phyloP scores from a whole-genome alignment of 1,284 basidiomycete species.

The Chondrostereum purpureum region DNA sequence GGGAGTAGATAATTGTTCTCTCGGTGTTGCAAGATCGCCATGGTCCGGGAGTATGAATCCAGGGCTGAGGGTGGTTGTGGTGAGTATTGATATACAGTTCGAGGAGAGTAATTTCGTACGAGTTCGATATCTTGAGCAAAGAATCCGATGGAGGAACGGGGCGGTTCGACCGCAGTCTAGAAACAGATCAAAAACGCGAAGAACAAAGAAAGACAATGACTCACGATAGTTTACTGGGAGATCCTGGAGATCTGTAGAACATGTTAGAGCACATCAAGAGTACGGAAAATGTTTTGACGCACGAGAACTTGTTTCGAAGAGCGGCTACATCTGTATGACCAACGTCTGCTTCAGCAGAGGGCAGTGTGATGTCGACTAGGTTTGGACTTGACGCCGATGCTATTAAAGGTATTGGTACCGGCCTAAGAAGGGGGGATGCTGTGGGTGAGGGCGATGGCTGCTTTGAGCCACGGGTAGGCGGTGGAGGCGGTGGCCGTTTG shows the following conservation, averaged over 20 bases:
- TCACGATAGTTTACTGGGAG: neutral
- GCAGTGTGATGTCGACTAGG: slow-evolving; percentile 16
- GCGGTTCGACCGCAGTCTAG: no score
- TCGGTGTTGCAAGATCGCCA: no score
- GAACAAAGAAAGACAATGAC: slow-evolving; percentile 8
- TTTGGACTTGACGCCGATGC: slow-evolving; percentile 17
- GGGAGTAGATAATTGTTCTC: no score
- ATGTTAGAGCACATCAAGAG: slow-evolving; percentile 7
- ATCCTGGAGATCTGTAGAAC: no score
- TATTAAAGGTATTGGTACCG: slow-evolving; percentile 31
- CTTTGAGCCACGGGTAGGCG: slow-evolving; percentile 20
- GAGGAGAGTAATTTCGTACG: no score
- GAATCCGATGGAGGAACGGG: no score
- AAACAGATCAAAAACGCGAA: no score
- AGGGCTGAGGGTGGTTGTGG: no score
- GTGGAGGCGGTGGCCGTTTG: slow-evolving; percentile 53
- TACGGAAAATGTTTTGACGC: slow-evolving; percentile 31
- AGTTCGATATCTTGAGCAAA: no score
- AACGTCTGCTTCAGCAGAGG: slow-evolving; percentile 22
- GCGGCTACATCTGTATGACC: slow-evolving; percentile 30
- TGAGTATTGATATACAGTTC: no score
- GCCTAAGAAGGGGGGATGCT: slow-evolving; percentile 36
- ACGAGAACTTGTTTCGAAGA: slow-evolving; percentile 46
- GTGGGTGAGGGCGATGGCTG: slow-evolving; percentile 23
- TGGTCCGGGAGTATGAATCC: no score